Percentiles rank a stretch among this genome's conserved stretches.
phyloP scores from a whole-genome alignment of 176 grass and related monocot genomes.

The Zea luxurians region DNA sequence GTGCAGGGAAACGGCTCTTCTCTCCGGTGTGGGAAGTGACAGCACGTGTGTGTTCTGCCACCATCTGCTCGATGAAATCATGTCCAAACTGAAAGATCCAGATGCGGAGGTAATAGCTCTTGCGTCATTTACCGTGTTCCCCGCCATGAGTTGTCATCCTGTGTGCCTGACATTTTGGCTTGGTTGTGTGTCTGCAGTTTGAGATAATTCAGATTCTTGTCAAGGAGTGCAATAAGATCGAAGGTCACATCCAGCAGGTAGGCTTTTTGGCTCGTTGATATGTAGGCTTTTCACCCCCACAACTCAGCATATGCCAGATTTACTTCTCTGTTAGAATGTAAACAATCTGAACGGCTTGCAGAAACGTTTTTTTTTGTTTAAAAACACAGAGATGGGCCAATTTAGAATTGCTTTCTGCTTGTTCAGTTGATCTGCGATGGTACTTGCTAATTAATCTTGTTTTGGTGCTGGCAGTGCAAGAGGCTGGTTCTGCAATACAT shows the following conservation, averaged over 20 bases:
- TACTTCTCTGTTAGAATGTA: not conserved
- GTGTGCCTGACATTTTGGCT: not conserved
- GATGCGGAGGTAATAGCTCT: slow-evolving; percentile 68
- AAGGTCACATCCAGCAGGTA: slow-evolving; percentile 79
- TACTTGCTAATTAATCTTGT: slow-evolving; percentile 7
- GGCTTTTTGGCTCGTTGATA: not conserved
- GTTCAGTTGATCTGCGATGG: not conserved
- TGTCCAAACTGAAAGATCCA: slow-evolving; percentile 77
- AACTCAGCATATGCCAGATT: not conserved
- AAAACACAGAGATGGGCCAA: not conserved
- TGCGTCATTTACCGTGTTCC: not conserved
- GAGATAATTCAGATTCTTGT: slow-evolving; percentile 81
- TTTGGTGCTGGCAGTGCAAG: slow-evolving; percentile 69
- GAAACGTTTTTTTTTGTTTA: not conserved
- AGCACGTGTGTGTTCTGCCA: slow-evolving; percentile 69
- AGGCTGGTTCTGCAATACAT: slow-evolving; percentile 76
- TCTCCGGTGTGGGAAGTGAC: slow-evolving; percentile 38
- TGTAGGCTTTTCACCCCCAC: not conserved
- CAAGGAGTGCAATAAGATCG: slow-evolving; percentile 80
- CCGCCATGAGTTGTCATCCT: not conserved
- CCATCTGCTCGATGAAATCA: slow-evolving; percentile 54
- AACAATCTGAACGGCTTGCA: not conserved
- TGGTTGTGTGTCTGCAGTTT: slow-evolving; percentile 42
- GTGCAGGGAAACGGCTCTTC: slow-evolving; percentile 43
- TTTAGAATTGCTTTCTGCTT: not conserved